These are phyloP conservation scores for Anisodus tanguticus DNA, from an alignment of 257 asterid species.

Conservation along the genomic window DNA sequence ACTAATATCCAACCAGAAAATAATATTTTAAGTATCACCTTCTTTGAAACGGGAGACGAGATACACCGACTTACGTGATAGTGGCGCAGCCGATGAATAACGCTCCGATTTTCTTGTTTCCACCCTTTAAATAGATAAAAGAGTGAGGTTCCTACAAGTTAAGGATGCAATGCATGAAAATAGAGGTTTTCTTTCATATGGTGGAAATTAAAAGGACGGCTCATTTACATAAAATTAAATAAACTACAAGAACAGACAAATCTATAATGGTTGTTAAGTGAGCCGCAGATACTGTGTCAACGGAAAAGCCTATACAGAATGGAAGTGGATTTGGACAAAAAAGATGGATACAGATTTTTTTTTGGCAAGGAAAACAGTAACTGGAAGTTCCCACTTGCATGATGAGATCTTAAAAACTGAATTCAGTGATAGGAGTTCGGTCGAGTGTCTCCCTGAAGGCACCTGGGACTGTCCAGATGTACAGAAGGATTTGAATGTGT, in stretches of 20 bases:
- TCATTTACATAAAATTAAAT: neutral
- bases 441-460: neutral
- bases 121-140: slow-evolving; percentile 97
- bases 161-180: slow-evolving; percentile 53
- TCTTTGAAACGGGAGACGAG: slow-evolving; percentile 16
- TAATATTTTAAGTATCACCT: slow-evolving; percentile 2
- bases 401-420: slow-evolving; percentile 2
- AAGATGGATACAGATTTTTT: neutral
- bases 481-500: slow-evolving; percentile 11
- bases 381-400: slow-evolving; percentile 1
- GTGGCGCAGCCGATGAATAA: slow-evolving; percentile 98
- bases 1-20: slow-evolving; percentile 23
- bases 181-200: slow-evolving; percentile 34
- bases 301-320: neutral
- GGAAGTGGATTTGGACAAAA: neutral
- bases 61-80: slow-evolving; percentile 75
- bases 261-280: neutral
- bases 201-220: slow-evolving; percentile 26
- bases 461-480: neutral
- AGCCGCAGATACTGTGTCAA: neutral
- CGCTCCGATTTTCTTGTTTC: slow-evolving; percentile 99
- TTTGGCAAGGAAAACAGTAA: neutral
- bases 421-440: neutral
- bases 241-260: slow-evolving; percentile 5
- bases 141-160: slow-evolving; percentile 86